A percentile compares a stretch with the other conserved stretches of the same genome.
phyloP scores from a whole-genome alignment of 1,139 yeast species.

The Blastobotrys capitulatus region DNA sequence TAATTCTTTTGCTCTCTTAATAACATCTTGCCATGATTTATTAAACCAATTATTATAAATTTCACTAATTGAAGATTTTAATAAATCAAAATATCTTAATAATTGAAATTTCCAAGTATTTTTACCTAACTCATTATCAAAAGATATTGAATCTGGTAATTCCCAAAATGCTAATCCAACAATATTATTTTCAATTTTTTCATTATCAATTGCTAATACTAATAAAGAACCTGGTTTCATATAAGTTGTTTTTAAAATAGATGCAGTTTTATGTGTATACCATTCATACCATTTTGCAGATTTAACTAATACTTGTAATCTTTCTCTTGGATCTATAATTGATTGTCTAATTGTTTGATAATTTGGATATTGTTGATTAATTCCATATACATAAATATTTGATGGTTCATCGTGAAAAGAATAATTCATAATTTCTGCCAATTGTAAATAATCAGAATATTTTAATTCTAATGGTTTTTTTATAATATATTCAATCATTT shows the following conservation, averaged over 20 bases:
- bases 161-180: conserved; percentile 5
- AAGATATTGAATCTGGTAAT: not conserved
- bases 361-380: not conserved
- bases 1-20: not conserved
- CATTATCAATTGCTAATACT: not conserved
- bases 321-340: conserved; percentile 1
- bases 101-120: not conserved
- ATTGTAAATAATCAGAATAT: not conserved
- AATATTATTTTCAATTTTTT: not conserved
- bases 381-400: not conserved
- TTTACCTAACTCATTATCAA: not conserved
- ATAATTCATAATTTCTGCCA: not conserved
- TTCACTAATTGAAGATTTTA: no score
- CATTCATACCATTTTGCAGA: not conserved
- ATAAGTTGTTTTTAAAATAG: not conserved
- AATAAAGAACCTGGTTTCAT: not conserved
- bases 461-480: not conserved
- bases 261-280: not conserved
- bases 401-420: not conserved
- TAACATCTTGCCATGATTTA: not conserved
- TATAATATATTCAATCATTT: not conserved
- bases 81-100: not conserved
- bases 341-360: not conserved
- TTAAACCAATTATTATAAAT: not conserved
- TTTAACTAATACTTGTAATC: not conserved